phyloP scores from a whole-genome alignment of 306 rosid species.

The Alnus glutinosa region DNA sequence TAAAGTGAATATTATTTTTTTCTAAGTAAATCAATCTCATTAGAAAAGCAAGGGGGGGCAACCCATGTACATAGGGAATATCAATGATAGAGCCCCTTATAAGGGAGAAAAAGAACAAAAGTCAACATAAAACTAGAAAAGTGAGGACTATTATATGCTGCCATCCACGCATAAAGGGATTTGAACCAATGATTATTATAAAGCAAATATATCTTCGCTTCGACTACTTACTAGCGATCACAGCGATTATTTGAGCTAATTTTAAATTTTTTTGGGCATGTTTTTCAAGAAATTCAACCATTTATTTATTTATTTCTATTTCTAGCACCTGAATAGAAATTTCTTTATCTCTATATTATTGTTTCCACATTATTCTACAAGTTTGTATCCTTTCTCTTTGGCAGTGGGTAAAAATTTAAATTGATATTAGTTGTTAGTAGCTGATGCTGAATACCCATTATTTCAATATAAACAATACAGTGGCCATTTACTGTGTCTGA shows the following conservation, averaged over 20 bases:
- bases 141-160: no score
- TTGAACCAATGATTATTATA: neutral
- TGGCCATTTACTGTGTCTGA: slow-evolving; percentile 8
- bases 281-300: neutral
- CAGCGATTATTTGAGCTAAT: neutral
- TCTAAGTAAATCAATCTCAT: no score
- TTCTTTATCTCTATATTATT: no score
- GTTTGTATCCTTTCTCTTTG: neutral
- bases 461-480: neutral
- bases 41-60: no score
- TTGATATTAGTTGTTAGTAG: slow-evolving; percentile 4
- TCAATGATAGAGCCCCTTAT: no score
- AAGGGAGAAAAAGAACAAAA: no score
- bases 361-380: neutral
- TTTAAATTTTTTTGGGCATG: neutral
- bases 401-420: neutral
- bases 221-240: neutral
- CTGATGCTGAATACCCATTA: neutral
- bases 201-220: neutral
- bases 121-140: no score
- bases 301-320: neutral
- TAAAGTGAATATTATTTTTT: no score
- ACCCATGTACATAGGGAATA: no score
- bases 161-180: no score
- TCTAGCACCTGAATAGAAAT: no score